These are phyloP conservation scores for Gossypium stocksii DNA, from an alignment of 345 rosid species.

Conservation along the genomic window DNA sequence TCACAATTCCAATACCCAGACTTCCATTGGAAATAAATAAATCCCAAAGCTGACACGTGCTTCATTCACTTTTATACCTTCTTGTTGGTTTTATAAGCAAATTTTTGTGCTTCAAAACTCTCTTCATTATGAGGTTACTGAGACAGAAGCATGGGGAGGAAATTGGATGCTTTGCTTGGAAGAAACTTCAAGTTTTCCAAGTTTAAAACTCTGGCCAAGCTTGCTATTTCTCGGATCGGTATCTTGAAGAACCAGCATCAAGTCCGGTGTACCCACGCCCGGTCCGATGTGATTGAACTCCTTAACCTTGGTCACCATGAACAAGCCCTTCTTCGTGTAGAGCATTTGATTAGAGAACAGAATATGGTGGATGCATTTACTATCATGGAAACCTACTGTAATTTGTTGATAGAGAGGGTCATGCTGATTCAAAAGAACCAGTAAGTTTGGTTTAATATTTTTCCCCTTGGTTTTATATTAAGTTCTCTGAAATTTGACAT, in stretches of 20 bases:
- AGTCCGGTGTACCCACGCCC: conserved; percentile 34
- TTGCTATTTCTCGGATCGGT: conserved; percentile 43
- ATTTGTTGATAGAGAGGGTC: conserved; percentile 35
- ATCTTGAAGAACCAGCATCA: conserved; percentile 41
- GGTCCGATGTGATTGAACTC: conserved; percentile 46
- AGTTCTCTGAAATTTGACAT: neutral
- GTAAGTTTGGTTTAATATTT: conserved; percentile 13
- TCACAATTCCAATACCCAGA: neutral
- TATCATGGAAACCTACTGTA: conserved; percentile 44
- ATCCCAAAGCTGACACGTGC: neutral
- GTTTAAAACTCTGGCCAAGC: conserved; percentile 32
- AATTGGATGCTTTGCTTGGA: conserved; percentile 60
- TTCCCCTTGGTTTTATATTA: neutral
- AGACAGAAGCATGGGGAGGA: conserved; percentile 57
- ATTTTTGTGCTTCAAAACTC: neutral
- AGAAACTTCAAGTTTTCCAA: conserved; percentile 37
- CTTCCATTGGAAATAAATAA: neutral
- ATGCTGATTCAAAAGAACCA: conserved; percentile 31
- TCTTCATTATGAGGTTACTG: neutral
- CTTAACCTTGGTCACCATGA: conserved; percentile 45
- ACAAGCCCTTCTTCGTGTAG: conserved; percentile 43
- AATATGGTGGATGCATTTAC: conserved; percentile 39
- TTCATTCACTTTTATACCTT: neutral
- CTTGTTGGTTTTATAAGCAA: neutral
- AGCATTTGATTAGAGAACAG: conserved; percentile 40